phyloP scores from a whole-genome alignment of 2,329 filamentous ascomycete species.

The Calonectria hongkongensis region DNA sequence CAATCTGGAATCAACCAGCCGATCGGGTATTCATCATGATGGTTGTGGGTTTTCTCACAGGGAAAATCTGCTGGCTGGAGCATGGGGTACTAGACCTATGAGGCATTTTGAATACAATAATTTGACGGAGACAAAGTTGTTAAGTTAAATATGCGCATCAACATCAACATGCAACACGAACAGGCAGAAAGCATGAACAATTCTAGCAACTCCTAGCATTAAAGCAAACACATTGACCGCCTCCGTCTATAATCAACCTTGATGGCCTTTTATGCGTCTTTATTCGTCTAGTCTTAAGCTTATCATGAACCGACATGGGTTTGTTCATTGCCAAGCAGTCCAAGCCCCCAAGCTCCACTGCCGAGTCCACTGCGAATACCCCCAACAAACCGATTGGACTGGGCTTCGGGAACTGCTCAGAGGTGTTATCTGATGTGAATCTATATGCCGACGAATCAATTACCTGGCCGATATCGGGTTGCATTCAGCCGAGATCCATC shows the following conservation, averaged over 20 bases:
- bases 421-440: background rate
- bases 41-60: constrained; percentile 1
- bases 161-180: no score
- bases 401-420: background rate
- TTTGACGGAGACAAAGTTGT: background rate
- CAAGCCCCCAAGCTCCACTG: background rate
- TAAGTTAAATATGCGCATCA: background rate
- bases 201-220: background rate
- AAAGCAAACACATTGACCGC: background rate
- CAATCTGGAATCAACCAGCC: background rate
- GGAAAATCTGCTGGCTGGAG: background rate
- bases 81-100: background rate
- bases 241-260: background rate
- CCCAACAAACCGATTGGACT: background rate
- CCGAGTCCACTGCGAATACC: background rate
- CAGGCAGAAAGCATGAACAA: background rate
- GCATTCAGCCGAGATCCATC: background rate
- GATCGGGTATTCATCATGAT: constrained; percentile 4
- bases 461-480: background rate
- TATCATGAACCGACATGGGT: constrained; percentile 10
- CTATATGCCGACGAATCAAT: background rate
- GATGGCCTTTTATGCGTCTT: background rate
- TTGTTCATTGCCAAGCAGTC: constrained; percentile 5
- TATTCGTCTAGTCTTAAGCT: constrained; percentile 13
- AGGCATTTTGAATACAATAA: background rate